Conservation (phyloP, 345 rosid species). For the Gossypium turneri region DNA sequence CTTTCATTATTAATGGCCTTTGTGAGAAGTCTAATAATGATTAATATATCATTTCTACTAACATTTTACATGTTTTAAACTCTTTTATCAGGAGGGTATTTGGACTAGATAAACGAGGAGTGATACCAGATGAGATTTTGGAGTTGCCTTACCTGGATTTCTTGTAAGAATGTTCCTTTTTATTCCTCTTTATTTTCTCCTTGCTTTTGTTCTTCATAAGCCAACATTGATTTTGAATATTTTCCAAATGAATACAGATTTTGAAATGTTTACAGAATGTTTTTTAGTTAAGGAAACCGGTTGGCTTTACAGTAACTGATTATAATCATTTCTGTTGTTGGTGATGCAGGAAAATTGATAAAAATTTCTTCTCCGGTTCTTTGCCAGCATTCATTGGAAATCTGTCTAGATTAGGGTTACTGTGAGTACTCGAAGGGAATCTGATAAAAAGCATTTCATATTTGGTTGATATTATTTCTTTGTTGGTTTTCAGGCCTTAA, state of each 20-base stretch:
- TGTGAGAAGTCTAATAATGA: not conserved
- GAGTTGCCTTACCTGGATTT: constrained; percentile 19
- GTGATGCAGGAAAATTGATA: constrained; percentile 32
- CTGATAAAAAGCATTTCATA: not conserved
- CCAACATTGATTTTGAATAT: not conserved
- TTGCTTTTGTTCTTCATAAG: not conserved
- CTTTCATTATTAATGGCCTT: not conserved
- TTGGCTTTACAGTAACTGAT: not conserved
- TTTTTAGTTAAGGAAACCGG: not conserved
- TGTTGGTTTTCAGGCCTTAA: constrained; percentile 1
- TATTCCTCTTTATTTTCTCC: not conserved
- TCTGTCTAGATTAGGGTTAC: constrained; percentile 13
- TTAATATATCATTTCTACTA: not conserved
- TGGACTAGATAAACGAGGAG: constrained; percentile 21
- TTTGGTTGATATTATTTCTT: not conserved
- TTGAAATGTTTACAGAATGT: not conserved
- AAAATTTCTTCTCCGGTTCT: constrained; percentile 32
- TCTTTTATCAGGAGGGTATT: constrained; percentile 27
- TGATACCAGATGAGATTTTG: constrained; percentile 33
- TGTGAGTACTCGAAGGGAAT: constrained; percentile 21
- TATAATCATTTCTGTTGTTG: not conserved
- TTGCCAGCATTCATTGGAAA: constrained; percentile 36
- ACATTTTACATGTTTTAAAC: constrained; percentile 1
- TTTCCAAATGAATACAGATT: not conserved
- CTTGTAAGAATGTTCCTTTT: constrained; percentile 8